A percentile compares a stretch with the other conserved stretches of the same genome.
phyloP scores from a whole-genome alignment of 345 rosid species.

The sweet orange (Citrus sinensis) region DVS_A1.0 CM039166.1:5958501-5959000 shows the following conservation, averaged over 20 bases:
- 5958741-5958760: neutral
- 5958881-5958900: conserved; percentile 39
- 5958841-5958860: conserved; percentile 35
- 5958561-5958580: neutral
- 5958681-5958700: neutral
- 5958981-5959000: neutral
- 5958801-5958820: conserved; percentile 5
- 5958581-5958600: neutral
- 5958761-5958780: neutral
- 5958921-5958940: conserved; percentile 30
- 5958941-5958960: conserved; percentile 45
- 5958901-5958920: conserved; percentile 46
- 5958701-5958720: neutral
- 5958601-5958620: neutral
- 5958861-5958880: conserved; percentile 43
- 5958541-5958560: neutral
- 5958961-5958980: conserved; percentile 23
- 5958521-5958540: neutral
- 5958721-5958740: neutral
- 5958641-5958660: conserved; percentile 79
- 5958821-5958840: conserved; percentile 18
- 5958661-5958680: conserved; percentile 56
- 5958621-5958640: conserved; percentile 56
- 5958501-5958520: neutral
- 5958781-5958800: neutral